Evolutionary conservation across 345 rosid genomes (phyloP).

Genomic region (Nephelium lappaceum): DNA sequence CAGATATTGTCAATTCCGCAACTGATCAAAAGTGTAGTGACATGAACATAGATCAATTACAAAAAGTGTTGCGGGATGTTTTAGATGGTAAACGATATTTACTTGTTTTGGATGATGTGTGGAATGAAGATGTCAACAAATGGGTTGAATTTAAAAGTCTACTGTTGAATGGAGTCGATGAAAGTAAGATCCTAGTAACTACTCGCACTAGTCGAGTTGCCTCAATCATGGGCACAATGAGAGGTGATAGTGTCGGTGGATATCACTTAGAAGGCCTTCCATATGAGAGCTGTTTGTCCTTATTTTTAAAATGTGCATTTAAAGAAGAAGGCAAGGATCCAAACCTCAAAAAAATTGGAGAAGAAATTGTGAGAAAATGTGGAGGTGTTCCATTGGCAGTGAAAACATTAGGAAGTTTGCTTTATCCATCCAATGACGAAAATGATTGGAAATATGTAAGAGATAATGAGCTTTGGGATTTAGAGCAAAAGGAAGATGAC

Average conservation of each 20-base stretch:
- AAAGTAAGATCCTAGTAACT: conserved; percentile 26
- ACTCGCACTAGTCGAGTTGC: conserved; percentile 11
- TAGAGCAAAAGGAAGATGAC: neutral
- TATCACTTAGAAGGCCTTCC: neutral
- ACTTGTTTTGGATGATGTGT: conserved; percentile 25
- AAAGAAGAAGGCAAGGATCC: neutral
- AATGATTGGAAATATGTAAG: conserved; percentile 13
- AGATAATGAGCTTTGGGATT: conserved; percentile 34
- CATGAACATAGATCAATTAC: conserved; percentile 13
- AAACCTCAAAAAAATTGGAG: neutral
- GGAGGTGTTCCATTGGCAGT: conserved; percentile 17
- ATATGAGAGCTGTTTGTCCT: neutral
- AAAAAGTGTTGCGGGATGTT: neutral
- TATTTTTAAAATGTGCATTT: conserved; percentile 4
- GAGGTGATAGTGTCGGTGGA: neutral
- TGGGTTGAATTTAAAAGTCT: conserved; percentile 4
- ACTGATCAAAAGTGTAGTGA: neutral
- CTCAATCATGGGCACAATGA: neutral
- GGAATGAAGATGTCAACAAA: neutral
- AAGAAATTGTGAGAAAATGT: conserved; percentile 7
- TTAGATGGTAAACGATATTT: conserved; percentile 14
- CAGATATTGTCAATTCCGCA: neutral
- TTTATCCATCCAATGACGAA: neutral
- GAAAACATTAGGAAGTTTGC: conserved; percentile 8
- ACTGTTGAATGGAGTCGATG: neutral